These are phyloP conservation scores for Tetrapisispora taiwanensis DNA, from an alignment of 805 yeast genomes.

Conservation along the genomic window DNA sequence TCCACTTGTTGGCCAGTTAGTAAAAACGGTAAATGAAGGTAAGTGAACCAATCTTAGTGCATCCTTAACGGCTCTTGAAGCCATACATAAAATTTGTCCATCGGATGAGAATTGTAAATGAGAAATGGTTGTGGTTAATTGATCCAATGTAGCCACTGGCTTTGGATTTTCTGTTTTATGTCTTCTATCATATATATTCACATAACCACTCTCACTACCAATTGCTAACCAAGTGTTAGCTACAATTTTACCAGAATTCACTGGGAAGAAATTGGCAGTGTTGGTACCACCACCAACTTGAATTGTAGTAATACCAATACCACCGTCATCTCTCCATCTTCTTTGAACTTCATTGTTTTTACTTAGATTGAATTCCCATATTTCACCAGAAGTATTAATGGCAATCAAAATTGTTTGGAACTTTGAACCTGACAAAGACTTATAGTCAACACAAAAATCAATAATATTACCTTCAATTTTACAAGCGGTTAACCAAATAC, in stretches of 20 bases:
- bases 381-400: constrained; percentile 71
- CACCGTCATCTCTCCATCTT: constrained; percentile 81
- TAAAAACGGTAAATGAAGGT: constrained; percentile 76
- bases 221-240: constrained; percentile 73
- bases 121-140: constrained; percentile 72
- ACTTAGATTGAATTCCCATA: constrained; percentile 71
- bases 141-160: constrained; percentile 62
- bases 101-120: constrained; percentile 67
- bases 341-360: constrained; percentile 39
- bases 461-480: constrained; percentile 80
- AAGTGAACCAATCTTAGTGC: constrained; percentile 79
- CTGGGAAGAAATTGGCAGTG: constrained; percentile 21
- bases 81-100: constrained; percentile 80
- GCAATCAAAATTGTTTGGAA: constrained; percentile 37
- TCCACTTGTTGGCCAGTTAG: constrained; percentile 95
- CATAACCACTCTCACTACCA: constrained; percentile 84
- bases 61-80: constrained; percentile 78
- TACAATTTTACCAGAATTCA: constrained; percentile 12
- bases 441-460: constrained; percentile 46
- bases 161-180: constrained; percentile 13
- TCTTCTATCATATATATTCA: constrained; percentile 64
- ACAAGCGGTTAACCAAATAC: constrained; percentile 81
- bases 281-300: constrained; percentile 53
- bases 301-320: constrained; percentile 71
- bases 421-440: constrained; percentile 16